Evolutionary conservation across 2,329 filamentous ascomycete species (phyloP).

Genomic region (Sporothrix globosa): DNA sequence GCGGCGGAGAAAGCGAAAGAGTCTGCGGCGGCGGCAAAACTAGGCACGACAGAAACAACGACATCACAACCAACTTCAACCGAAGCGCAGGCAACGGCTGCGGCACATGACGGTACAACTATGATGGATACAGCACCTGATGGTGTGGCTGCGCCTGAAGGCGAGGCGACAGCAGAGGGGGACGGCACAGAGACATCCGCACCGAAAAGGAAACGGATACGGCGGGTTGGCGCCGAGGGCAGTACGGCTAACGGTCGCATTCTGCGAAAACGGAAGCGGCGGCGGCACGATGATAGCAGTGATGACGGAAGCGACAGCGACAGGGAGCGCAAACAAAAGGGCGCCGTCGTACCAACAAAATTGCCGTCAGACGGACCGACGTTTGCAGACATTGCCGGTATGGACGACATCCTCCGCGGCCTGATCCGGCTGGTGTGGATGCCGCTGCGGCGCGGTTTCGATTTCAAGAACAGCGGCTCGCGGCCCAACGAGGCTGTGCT

Average conservation of each 20-base stretch:
- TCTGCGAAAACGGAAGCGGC: conserved; percentile 36
- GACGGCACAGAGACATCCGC: neutral
- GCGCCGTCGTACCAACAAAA: conserved; percentile 54
- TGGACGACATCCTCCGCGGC: conserved; percentile 71
- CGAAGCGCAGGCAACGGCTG: neutral
- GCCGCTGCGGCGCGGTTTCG: conserved; percentile 69
- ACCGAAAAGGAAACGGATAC: neutral
- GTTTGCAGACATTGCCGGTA: conserved; percentile 73
- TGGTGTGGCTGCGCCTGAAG: conserved; percentile 36
- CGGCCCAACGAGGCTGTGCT: conserved; percentile 75
- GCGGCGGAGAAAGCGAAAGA: conserved; percentile 1
- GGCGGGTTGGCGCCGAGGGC: neutral
- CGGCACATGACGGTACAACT: conserved; percentile 45
- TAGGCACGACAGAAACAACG: neutral
- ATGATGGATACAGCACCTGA: conserved; percentile 41
- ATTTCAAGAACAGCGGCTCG: conserved; percentile 67
- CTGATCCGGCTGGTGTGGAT: conserved; percentile 72
- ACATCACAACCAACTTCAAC: neutral
- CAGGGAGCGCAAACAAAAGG: conserved; percentile 38
- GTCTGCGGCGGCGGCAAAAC: neutral
- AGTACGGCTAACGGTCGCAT: neutral
- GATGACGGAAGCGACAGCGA: conserved; percentile 26
- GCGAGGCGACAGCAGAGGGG: conserved; percentile 36
- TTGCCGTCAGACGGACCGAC: conserved; percentile 68
- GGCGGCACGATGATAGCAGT: conserved; percentile 28